These are phyloP conservation scores for Paralagenidium karlingii DNA, from an alignment of 352 stramenopile genomes.

Conservation along the genomic window DNA sequence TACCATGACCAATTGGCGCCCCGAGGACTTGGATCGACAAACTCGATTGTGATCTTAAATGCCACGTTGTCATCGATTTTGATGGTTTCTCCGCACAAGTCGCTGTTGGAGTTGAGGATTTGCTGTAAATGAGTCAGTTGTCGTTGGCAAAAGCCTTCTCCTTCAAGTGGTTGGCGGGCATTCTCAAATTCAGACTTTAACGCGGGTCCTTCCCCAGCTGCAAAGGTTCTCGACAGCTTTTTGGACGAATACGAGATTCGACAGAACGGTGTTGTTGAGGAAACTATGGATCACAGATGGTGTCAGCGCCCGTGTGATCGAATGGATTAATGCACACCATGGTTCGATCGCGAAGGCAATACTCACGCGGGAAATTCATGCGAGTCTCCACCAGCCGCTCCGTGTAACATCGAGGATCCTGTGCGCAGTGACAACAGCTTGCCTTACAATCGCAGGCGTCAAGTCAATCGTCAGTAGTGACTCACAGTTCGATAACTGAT, in stretches of 20 bases:
- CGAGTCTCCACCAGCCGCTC: constrained; percentile 35
- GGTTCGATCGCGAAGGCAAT: background rate
- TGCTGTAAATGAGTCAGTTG: constrained; percentile 22
- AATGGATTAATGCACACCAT: background rate
- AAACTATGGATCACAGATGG: no score
- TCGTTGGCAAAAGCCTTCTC: constrained; percentile 38
- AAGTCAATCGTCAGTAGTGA: background rate
- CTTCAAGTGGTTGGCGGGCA: constrained; percentile 21
- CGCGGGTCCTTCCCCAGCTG: constrained; percentile 16
- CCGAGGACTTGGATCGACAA: constrained; percentile 21
- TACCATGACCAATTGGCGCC: constrained; percentile 35
- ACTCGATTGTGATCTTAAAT: constrained; percentile 33
- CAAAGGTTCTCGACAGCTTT: constrained; percentile 15
- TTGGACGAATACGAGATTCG: constrained; percentile 43
- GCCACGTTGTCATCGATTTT: constrained; percentile 22
- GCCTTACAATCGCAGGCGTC: background rate
- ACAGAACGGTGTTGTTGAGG: no score
- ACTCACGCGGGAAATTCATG: constrained; percentile 28
- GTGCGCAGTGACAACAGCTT: background rate
- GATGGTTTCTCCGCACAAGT: constrained; percentile 27
- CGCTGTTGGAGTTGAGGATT: constrained; percentile 24
- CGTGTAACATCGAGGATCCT: constrained; percentile 38
- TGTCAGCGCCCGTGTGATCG: constrained; percentile 13
- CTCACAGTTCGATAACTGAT: constrained; percentile 33
- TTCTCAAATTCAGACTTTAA: constrained; percentile 34